Evolutionary conservation across 176 grass and related monocot species (phyloP), one percentile per base, ranked within the genome.

Genomic region (Zoysia japonica): DNA sequence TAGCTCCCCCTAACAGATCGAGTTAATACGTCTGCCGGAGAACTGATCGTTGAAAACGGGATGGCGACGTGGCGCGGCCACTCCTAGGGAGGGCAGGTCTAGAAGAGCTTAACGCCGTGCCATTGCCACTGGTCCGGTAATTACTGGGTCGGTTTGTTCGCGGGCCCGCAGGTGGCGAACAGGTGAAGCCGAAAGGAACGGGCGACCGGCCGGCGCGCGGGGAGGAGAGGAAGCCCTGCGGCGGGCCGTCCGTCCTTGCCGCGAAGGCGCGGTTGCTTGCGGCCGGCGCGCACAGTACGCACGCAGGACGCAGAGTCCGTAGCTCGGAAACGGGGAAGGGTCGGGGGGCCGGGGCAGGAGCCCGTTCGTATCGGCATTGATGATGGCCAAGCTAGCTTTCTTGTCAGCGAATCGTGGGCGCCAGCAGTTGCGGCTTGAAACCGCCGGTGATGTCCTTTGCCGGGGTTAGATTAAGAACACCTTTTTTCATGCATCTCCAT

Each of bases 21-120:
- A 88, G 56, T 87, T 87, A 87, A 82, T 70, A 35, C 47, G 16
- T 12, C 2, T 7, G 56, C 7, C 17, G 8, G 61, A 4, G 14
- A 55, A 55, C 53, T 15, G 53, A 55, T 57, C 17, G 55, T 57
- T 57, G 55, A 62, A 61, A 78, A 15, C 20, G 20, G 3, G 78
- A 76, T 62, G 14, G 44, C 9, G 64, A 86, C 11, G 69, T 38
- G 71, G 37, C 50, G 50, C 13, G 35, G 28, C 59, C 59, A 60
- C 28, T 60, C 56, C 16, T 57, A 28, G 28, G 28, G 28, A 28
- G 28, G 28, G 28, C 28, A 28, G 28, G 28, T 28, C 28, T 28
- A 28, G 28, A 28, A 28, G 53, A 7, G 53, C 53, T 16, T 16
- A 56, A 56, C 15, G n/a, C 56, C 55, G 10, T 61, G 57, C 6